Conservation (phyloP, 345 rosid species). For the Euclidium syriacum region DNA sequence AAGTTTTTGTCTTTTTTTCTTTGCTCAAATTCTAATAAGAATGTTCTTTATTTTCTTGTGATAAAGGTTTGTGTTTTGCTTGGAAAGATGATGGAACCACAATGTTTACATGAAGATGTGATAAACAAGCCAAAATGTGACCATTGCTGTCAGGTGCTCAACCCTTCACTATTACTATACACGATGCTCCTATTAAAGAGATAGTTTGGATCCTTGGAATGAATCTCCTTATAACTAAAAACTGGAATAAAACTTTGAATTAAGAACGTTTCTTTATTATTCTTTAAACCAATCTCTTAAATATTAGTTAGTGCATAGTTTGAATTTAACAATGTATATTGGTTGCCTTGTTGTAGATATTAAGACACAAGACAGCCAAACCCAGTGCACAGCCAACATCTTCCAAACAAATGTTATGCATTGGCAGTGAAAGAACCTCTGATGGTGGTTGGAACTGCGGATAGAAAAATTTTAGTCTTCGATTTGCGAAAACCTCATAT, state of each 20-base stretch:
- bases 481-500: slow-evolving; percentile 96
- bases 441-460: slow-evolving; percentile 99
- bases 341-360: slow-evolving; percentile 42
- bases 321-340: not conserved
- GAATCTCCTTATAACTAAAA: slow-evolving; percentile 76
- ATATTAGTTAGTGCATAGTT: not conserved
- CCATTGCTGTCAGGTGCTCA: slow-evolving; percentile 80
- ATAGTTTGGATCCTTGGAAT: slow-evolving; percentile 93
- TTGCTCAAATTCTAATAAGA: not conserved
- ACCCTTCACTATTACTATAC: slow-evolving; percentile 85
- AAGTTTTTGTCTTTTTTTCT: not conserved
- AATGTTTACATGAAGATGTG: slow-evolving; percentile 90
- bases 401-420: slow-evolving; percentile 89
- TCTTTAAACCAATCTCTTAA: not conserved
- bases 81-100: slow-evolving; percentile 99
- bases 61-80: slow-evolving; percentile 77
- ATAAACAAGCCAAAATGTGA: slow-evolving; percentile 99
- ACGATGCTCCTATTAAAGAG: slow-evolving; percentile 78
- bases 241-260: slow-evolving; percentile 96
- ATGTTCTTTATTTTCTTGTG: not conserved
- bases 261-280: slow-evolving; percentile 19
- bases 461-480: slow-evolving; percentile 76
- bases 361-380: slow-evolving; percentile 88
- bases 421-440: slow-evolving; percentile 78
- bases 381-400: slow-evolving; percentile 90